Percentiles rank a stretch among this genome's conserved stretches.
phyloP scores from a whole-genome alignment of 768 basidiomycete genomes.

The Tricholomella constricta region DNA sequence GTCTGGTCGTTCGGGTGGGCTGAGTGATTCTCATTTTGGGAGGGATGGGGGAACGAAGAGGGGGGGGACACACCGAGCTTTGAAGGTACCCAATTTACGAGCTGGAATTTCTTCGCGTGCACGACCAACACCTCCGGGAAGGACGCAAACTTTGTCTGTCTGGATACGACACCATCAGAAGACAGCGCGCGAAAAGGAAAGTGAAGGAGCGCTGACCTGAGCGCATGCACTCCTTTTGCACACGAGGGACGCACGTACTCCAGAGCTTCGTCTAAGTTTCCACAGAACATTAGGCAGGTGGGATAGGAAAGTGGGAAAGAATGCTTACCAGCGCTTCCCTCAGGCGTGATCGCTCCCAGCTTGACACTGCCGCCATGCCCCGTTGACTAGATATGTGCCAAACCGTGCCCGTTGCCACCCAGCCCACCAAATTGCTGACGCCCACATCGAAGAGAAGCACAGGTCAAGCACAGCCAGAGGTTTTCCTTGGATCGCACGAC shows the following conservation, averaged over 20 bases:
- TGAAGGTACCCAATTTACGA: slow-evolving; percentile 94
- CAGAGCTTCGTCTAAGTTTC: slow-evolving; percentile 68
- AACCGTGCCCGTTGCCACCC: slow-evolving; percentile 88
- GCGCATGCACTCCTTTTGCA: slow-evolving; percentile 62
- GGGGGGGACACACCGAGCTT: slow-evolving; percentile 73
- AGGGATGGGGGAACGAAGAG: background rate
- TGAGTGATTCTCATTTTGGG: no score
- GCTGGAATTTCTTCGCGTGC: slow-evolving; percentile 92
- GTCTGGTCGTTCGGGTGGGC: no score
- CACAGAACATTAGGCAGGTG: background rate
- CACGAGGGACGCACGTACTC: slow-evolving; percentile 86
- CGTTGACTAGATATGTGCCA: slow-evolving; percentile 72
- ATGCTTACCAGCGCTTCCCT: slow-evolving; percentile 80
- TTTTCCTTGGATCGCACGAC: slow-evolving; percentile 83
- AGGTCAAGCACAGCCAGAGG: slow-evolving; percentile 93
- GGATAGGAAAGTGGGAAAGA: background rate
- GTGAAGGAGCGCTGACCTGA: slow-evolving; percentile 56
- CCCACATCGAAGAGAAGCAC: slow-evolving; percentile 89
- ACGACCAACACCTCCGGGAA: slow-evolving; percentile 89
- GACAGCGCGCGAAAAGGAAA: background rate
- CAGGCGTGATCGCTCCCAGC: slow-evolving; percentile 94
- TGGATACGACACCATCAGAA: slow-evolving; percentile 26
- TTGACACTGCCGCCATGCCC: slow-evolving; percentile 87
- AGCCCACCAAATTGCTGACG: slow-evolving; percentile 79
- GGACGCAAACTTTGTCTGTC: slow-evolving; percentile 75